Base-by-base conservation (phyloP, 2,329 filamentous ascomycete genomes). In the Aspergillus floridensis region DNA sequence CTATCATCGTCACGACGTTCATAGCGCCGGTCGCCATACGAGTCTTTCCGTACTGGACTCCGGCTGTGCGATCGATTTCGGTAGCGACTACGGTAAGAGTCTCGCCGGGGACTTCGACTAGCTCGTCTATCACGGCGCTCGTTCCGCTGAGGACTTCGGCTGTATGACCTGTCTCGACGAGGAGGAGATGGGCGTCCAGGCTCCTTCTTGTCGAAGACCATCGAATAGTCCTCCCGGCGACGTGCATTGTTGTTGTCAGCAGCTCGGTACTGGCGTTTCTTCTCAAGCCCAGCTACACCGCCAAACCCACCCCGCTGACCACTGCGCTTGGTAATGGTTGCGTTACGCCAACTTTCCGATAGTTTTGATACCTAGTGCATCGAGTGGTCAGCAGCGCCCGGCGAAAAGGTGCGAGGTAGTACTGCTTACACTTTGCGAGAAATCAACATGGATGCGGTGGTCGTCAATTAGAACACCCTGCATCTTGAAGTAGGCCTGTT, bases 401-500 rank as follows among this genome's bases (percentile, higher is more conserved):
- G 31, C 19, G 22, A 49, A 5, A 29, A 11, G 5, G 12, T 51
- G 14, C 41, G 12, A 35, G 44, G 52, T 32, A 35, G 46, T 31
- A 35, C 22, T 21, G 66, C 88, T 85, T 62, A 93, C 95, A 72
- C 92, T 96, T 79, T 99, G 95, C 11, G 93, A 97, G 76, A 99
- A 99, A 77, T 99, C 95, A 58, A 99, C 95, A 72, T 99, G 95
- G 64, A 99, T 99, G 47, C 95, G 88, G 65, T 96, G 91, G 69
- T 99, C 95, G 70, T 99, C 95, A 65, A 99, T 98, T 57, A 99
- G 80, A 1, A 98, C 93, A 2, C 89, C 92, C 74, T 99, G 92
- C 95, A 99, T 99, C 79, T 99, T 99, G 80, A 96, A 95, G 72
- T 97, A 99, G 2, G 95, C 95, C 55, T 91, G 87, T 77, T 99